Evolutionary conservation across 2,329 filamentous ascomycete species (phyloP), one percentile per base, ranked within the genome.

Genomic region (Clonostachys rosea): DNA sequence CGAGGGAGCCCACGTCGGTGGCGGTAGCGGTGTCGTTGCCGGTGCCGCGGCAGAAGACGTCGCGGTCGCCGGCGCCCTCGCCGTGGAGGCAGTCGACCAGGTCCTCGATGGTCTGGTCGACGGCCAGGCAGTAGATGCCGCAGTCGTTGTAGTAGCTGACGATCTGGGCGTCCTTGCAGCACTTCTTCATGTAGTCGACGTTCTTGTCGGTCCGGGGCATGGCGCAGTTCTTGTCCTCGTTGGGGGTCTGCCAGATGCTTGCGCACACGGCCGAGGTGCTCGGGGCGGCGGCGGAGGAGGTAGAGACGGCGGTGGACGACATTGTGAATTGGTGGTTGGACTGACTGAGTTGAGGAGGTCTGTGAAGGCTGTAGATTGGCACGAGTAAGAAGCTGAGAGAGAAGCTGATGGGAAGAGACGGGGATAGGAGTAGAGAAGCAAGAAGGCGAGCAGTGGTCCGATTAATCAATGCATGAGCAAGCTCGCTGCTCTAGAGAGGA

Each of bases 71-170:
- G 30, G 66, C 66, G 34, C 70, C 71, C 43, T 70, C 56, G 34
- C 59, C 52, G 43, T 53, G 61, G 13, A 78, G 58, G 52, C 75
- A 78, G 20, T 54, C 39, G 12, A 51, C 44, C 34, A 65, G 58
- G 33, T 63, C 55, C 45, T 43, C 56, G 47, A 58, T 52, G 43
- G 54, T 60, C 61, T 65, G 54, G 52, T 53, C 62, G 18, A 60
- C 42, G 44, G 62, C 61, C 6, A 61, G 68, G 54, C 75, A 78
- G 71, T 77, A 78, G 49, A 76, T 54, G 14, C 70, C 72, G 63
- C 75, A 78, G 55, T 67, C 60, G 56, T 68, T 54, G 55, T 70
- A 63, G 68, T 76, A 78, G 52, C 61, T 60, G 43, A 70, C 58
- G 30, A 76, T 63, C 18, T 67, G 58, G 45, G 73, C 69, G 10